Evolutionary conservation across 331 rosid species (phyloP), one percentile per base, ranked within the genome.

Genomic region (Acacia concinna): DNA sequence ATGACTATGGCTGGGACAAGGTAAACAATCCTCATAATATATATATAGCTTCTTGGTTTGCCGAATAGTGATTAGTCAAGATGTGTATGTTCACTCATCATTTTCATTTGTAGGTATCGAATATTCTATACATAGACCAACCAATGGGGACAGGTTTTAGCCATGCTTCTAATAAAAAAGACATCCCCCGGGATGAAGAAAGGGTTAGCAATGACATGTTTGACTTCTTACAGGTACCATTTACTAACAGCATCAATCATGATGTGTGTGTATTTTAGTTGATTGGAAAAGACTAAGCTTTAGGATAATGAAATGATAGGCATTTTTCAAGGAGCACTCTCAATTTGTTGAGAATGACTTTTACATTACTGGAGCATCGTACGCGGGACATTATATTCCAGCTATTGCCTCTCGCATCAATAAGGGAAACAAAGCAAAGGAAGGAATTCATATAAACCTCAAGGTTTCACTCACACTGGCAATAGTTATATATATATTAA

Each of bases 1-100:
- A 31, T 62, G 68, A 62, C 40, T 62, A 62, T 31, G 68, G 40
- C 40, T 62, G 68, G 68, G 40, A 62, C 41, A 62, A 62, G 68
- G 64, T 57, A 54, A 2, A 9, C 9, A 2, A 0, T 8, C 13
- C 14, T 9, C 28, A 1, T 11, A 1, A 2, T 10, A 1, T 21
- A 25, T 13, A 14, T 13, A 14, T 4, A 14, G 20, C 66, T 30
- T 28, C 17, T 30, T 28, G 68, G 31, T 28, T 54, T 62, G 38
- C 21, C 0, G n/a, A 28, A n/a, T n/a, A n/a, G 68, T 30, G 21
- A 21, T 54, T 21, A 62, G n/a, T 14, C 37, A 60, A 28, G 8
- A 30, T 4, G 9, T 14, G n/a, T n/a, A n/a, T n/a, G n/a, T 28
- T 30, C 68, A 6, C 40, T 62, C 63, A 23, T 56, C 63, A 56